Conservation (phyloP, 257 asterid species). For the Fraxinus quadrangulata region DNA sequence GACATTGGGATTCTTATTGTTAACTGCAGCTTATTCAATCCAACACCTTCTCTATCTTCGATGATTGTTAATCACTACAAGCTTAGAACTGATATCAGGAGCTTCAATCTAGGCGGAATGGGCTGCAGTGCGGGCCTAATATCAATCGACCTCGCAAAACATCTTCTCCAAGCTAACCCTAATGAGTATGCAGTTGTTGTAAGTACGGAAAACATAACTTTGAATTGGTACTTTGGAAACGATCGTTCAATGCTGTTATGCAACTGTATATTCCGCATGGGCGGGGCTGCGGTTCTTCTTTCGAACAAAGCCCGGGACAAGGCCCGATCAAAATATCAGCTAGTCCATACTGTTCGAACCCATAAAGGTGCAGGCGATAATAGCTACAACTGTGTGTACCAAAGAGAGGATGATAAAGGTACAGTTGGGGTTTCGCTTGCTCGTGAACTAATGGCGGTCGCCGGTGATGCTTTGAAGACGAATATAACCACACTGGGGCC, state of each 20-base stretch:
- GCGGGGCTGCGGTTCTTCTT: conserved; percentile 55
- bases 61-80: conserved; percentile 66
- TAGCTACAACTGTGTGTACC: conserved; percentile 62
- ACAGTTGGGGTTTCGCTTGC: conserved; percentile 50
- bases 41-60: conserved; percentile 62
- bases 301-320: conserved; percentile 44
- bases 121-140: conserved; percentile 69
- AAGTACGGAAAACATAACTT: conserved; percentile 62
- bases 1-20: conserved; percentile 57
- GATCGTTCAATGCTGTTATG: conserved; percentile 63
- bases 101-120: conserved; percentile 65
- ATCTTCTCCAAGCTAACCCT: conserved; percentile 53
- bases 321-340: conserved; percentile 49
- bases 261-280: conserved; percentile 65
- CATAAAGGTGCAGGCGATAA: conserved; percentile 55
- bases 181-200: conserved; percentile 47
- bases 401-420: conserved; percentile 49
- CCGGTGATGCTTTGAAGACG: conserved; percentile 54
- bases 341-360: conserved; percentile 56
- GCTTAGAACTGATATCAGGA: conserved; percentile 51
- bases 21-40: conserved; percentile 61
- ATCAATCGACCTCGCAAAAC: conserved; percentile 52
- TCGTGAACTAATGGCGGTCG: conserved; percentile 55
- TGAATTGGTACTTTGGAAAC: conserved; percentile 65
- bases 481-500: conserved; percentile 59